Base-by-base conservation (phyloP, 768 basidiomycete genomes). In the Suillus occidentalis region DNA sequence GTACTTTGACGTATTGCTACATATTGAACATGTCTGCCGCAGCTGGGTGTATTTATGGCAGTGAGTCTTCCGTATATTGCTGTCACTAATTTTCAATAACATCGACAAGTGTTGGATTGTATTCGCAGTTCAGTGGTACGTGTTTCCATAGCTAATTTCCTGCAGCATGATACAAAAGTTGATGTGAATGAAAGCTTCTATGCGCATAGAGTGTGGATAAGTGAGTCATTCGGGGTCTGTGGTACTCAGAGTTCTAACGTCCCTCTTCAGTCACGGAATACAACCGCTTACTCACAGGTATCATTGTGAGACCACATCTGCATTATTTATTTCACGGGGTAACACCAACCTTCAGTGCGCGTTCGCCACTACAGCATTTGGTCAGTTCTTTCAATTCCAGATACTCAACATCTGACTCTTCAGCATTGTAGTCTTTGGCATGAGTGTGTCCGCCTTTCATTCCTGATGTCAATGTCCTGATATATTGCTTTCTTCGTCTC, bases 181-280 rank as follows among this genome's bases (percentile, higher is more conserved):
- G 1, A 20, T 34, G 12, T 12, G 31, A 20, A 18, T 55, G 12
- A 52, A 50, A 74, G 72, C 60, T 73, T 73, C 40, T 73, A 73
- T 31, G 63, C 63, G 28, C 72, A 73, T 31, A 71, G 71, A 43
- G 69, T 73, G 22, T 74, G 71, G 70, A 72, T 73, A 66, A 73
- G 72, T 73, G 52, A 50, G 72, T 52, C n/a, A 6, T 12, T 40
- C 2, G 20, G 20, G 36, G 16, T 2, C 4, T 25, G n/a, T 31
- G n/a, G 7, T 1, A 25, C 28, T 43, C 10, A 52, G 16, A 2
- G 3, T 47, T 1, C 31, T 43, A 43, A 67, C 7, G 22, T 37
- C n/a, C 34, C 13, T 6, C 31, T 47, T 50, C 55, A 73, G 72
- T 73, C 31, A 72, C 70, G 6, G 67, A 60, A 56, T 31, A 12